Percentiles rank a stretch among this genome's conserved stretches.
Evolutionary conservation across 176 grass and related monocot species (phyloP).

Genomic region (Typha latifolia): DNA sequence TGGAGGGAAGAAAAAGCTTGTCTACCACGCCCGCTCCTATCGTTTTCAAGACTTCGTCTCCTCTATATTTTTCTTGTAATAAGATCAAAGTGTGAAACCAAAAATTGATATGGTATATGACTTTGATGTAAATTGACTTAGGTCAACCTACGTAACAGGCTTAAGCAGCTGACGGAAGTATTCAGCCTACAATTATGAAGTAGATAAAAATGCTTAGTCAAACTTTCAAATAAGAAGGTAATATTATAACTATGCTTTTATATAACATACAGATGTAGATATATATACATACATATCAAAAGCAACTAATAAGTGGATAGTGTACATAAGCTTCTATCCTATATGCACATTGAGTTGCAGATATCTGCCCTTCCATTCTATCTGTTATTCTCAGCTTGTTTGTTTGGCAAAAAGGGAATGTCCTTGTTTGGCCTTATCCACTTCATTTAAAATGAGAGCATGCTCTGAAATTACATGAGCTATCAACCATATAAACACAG

Average conservation of each 20-base stretch:
- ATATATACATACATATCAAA: neutral
- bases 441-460: no score
- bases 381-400: no score
- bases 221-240: constrained; percentile 12
- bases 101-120: neutral
- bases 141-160: constrained; percentile 64
- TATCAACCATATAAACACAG: no score
- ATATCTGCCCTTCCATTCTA: no score
- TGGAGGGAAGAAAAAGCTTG: neutral
- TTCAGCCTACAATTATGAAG: constrained; percentile 41
- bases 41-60: neutral
- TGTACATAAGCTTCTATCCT: neutral
- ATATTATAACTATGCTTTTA: neutral
- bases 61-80: neutral
- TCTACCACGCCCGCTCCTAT: neutral
- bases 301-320: neutral
- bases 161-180: constrained; percentile 93
- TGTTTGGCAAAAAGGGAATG: no score
- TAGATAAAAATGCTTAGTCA: constrained; percentile 2
- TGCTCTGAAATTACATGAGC: no score
- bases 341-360: no score
- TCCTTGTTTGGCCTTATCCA: no score
- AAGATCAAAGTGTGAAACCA: neutral
- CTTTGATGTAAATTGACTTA: neutral
- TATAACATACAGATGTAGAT: neutral